Evolutionary conservation across 1,284 basidiomycete genomes (phyloP).

Genomic region (Anthracocystis walkeri): DNA sequence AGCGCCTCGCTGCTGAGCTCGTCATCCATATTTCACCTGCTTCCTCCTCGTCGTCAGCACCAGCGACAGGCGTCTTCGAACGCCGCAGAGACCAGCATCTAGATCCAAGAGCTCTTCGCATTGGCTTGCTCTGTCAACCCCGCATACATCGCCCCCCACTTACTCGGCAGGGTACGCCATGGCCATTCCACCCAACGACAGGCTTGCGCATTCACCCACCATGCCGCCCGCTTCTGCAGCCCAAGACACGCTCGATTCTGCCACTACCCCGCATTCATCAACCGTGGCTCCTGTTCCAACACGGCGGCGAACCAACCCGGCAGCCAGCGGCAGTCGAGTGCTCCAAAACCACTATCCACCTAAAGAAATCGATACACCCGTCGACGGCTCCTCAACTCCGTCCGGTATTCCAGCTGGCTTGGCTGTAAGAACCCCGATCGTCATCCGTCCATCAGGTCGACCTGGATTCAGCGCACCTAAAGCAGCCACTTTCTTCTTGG

Average conservation of each 20-base stretch:
- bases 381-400: conserved; percentile 5
- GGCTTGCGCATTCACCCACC: neutral
- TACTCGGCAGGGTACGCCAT: conserved; percentile 12
- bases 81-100: neutral
- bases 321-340: conserved; percentile 22
- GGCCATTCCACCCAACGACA: conserved; percentile 24
- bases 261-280: conserved; percentile 26
- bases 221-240: conserved; percentile 8
- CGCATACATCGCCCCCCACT: neutral
- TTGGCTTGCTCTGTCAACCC: conserved; percentile 11
- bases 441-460: conserved; percentile 48
- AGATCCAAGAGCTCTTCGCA: neutral
- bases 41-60: neutral
- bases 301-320: conserved; percentile 12
- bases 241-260: neutral
- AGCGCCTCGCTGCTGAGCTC: neutral
- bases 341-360: conserved; percentile 43
- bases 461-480: conserved; percentile 50
- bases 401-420: conserved; percentile 16
- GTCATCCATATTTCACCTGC: neutral
- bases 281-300: conserved; percentile 9
- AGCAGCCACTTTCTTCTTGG: conserved; percentile 63
- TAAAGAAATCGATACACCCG: conserved; percentile 22
- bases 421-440: conserved; percentile 33
- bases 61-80: neutral